phyloP scores from a whole-genome alignment of 805 yeast species.

The Wickerhamomyces silvicola region DNA sequence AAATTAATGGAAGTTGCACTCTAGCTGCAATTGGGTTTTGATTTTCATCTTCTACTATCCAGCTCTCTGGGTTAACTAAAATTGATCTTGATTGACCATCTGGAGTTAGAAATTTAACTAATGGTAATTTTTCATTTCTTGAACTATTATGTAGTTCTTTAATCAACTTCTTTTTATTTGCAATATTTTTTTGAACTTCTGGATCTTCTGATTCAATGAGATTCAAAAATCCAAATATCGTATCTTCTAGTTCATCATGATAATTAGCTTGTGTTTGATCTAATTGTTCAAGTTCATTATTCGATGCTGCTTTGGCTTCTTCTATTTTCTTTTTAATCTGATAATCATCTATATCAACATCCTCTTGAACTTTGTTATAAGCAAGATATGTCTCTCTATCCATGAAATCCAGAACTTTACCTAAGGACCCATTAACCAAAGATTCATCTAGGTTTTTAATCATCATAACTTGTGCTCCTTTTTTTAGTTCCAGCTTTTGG shows the following conservation, averaged over 20 bases:
- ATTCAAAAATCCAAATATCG: slow-evolving; percentile 43
- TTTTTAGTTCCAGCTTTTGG: slow-evolving; percentile 45
- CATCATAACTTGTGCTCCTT: slow-evolving; percentile 80
- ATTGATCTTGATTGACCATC: slow-evolving; percentile 73
- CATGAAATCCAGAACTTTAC: slow-evolving; percentile 56
- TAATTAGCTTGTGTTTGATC: background rate
- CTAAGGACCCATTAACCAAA: slow-evolving; percentile 73
- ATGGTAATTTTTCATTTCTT: slow-evolving; percentile 50
- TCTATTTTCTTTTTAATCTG: slow-evolving; percentile 12
- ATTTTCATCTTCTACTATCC: slow-evolving; percentile 72
- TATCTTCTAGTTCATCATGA: slow-evolving; percentile 30
- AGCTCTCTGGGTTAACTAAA: slow-evolving; percentile 72
- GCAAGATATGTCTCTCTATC: slow-evolving; percentile 44
- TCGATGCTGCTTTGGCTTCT: slow-evolving; percentile 10
- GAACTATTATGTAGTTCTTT: slow-evolving; percentile 38
- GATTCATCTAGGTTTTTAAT: slow-evolving; percentile 67
- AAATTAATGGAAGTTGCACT: slow-evolving; percentile 74
- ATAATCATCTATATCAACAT: slow-evolving; percentile 21
- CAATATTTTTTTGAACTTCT: slow-evolving; percentile 27
- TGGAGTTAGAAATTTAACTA: slow-evolving; percentile 68
- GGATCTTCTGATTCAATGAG: slow-evolving; percentile 20
- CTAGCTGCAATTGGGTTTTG: slow-evolving; percentile 65
- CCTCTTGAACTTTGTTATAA: slow-evolving; percentile 23
- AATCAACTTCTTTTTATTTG: slow-evolving; percentile 42
- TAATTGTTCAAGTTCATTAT: slow-evolving; percentile 9